Percentiles rank a stretch among this genome's conserved stretches.
Evolutionary conservation across 495 filamentous ascomycete genomes (phyloP).

Genomic region (Neurospora intermedia): DNA sequence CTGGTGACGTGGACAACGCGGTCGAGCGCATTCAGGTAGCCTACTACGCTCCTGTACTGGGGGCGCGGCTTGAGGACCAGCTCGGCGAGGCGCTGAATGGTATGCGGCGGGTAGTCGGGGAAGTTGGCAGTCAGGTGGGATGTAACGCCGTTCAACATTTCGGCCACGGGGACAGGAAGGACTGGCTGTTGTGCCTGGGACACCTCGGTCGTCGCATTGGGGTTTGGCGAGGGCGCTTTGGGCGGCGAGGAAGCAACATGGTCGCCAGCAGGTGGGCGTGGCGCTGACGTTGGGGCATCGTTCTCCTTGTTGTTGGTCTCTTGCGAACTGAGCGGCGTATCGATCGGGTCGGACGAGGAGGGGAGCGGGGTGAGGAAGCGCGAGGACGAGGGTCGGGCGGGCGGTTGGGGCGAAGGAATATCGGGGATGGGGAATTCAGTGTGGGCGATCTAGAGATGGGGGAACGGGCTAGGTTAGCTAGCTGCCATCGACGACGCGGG

Average conservation of each 20-base stretch:
- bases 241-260: conserved; percentile 7
- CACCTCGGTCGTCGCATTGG: not conserved
- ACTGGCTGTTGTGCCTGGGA: conserved; percentile 9
- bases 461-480: not conserved
- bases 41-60: conserved; percentile 70
- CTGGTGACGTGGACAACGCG: conserved; percentile 90
- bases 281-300: conserved; percentile 19
- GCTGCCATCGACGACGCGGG: not conserved
- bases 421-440: conserved; percentile 36
- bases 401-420: conserved; percentile 20
- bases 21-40: conserved; percentile 84
- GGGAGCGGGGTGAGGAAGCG: conserved; percentile 35
- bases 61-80: conserved; percentile 66
- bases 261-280: conserved; percentile 9
- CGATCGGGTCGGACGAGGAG: conserved; percentile 36
- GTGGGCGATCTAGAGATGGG: conserved; percentile 23
- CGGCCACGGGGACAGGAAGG: conserved; percentile 53
- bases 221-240: not conserved
- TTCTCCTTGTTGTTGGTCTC: conserved; percentile 37
- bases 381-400: conserved; percentile 24
- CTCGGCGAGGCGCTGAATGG: conserved; percentile 85
- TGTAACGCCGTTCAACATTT: conserved; percentile 55
- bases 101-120: conserved; percentile 70
- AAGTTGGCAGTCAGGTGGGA: conserved; percentile 60
- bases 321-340: conserved; percentile 27